Percentiles rank a stretch among this genome's conserved stretches.
Conservation (phyloP, 1,139 yeast species). For the Yamadazyma kanchanaburiensis region DNA sequence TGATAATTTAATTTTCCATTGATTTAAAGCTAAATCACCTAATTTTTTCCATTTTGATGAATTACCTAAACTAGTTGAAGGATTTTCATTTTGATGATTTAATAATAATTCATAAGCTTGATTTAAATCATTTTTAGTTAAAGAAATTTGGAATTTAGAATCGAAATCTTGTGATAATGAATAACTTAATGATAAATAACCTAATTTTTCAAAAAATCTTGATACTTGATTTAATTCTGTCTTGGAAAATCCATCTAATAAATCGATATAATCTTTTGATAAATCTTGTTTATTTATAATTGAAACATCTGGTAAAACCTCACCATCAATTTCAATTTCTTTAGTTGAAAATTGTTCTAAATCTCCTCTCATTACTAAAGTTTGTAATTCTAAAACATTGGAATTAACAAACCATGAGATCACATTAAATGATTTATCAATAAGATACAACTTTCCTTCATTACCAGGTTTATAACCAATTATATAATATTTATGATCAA, state of each 20-base stretch:
- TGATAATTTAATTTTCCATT: constrained; percentile 82
- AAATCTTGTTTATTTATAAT: constrained; percentile 66
- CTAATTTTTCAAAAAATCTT: constrained; percentile 92
- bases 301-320: constrained; percentile 37
- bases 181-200: constrained; percentile 77
- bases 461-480: constrained; percentile 81
- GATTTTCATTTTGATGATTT: constrained; percentile 49
- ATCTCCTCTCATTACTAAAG: constrained; percentile 92
- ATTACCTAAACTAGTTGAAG: constrained; percentile 32
- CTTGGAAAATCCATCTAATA: constrained; percentile 50
- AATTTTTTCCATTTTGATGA: constrained; percentile 78
- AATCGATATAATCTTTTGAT: constrained; percentile 49
- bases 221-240: constrained; percentile 78
- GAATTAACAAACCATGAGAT: constrained; percentile 79
- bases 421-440: constrained; percentile 86
- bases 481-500: constrained; percentile 82
- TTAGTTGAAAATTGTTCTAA: constrained; percentile 47
- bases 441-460: constrained; percentile 84
- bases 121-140: constrained; percentile 61
- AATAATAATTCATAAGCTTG: constrained; percentile 74
- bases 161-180: constrained; percentile 80
- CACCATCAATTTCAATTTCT: constrained; percentile 35
- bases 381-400: constrained; percentile 89
- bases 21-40: constrained; percentile 79
- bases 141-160: constrained; percentile 68